Percentiles rank a stretch among this genome's conserved stretches.
Conservation (phyloP, 371 early-diverging fungal genomes). For the Rhizopus sp. region DNA sequence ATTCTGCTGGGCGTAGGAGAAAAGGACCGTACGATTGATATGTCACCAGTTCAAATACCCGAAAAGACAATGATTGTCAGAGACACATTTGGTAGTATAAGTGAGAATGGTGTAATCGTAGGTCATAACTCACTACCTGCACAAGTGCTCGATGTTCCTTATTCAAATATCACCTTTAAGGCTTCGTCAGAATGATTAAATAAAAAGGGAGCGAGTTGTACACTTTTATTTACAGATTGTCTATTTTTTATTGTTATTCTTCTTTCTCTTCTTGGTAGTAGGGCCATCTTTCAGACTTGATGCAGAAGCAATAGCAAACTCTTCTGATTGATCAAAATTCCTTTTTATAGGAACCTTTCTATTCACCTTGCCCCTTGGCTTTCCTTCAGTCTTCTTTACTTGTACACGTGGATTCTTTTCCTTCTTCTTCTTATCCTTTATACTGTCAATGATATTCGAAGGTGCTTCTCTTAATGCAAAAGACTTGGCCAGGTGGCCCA, state of each 20-base stretch:
- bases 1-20: slow-evolving; percentile 34
- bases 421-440: slow-evolving; percentile 48
- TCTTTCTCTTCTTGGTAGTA: slow-evolving; percentile 43
- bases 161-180: slow-evolving; percentile 30
- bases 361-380: slow-evolving; percentile 27
- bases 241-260: slow-evolving; percentile 6
- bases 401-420: slow-evolving; percentile 46
- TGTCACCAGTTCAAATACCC: slow-evolving; percentile 24
- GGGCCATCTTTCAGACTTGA: slow-evolving; percentile 29
- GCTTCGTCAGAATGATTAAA: slow-evolving; percentile 1
- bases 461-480: slow-evolving; percentile 93
- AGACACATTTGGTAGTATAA: slow-evolving; percentile 54
- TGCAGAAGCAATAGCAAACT: slow-evolving; percentile 46
- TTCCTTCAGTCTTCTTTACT: slow-evolving; percentile 28
- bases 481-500: slow-evolving; percentile 96
- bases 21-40: slow-evolving; percentile 37
- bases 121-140: slow-evolving; percentile 39
- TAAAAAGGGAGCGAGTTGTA: neutral
- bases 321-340: slow-evolving; percentile 44
- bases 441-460: slow-evolving; percentile 54
- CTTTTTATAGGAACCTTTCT: slow-evolving; percentile 29
- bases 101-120: slow-evolving; percentile 59
- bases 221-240: slow-evolving; percentile 3
- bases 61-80: slow-evolving; percentile 7
- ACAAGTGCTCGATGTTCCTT: slow-evolving; percentile 46